Conservation (phyloP, 192 early-diverging fungal species). For the Linnemannia hyalina region DNA sequence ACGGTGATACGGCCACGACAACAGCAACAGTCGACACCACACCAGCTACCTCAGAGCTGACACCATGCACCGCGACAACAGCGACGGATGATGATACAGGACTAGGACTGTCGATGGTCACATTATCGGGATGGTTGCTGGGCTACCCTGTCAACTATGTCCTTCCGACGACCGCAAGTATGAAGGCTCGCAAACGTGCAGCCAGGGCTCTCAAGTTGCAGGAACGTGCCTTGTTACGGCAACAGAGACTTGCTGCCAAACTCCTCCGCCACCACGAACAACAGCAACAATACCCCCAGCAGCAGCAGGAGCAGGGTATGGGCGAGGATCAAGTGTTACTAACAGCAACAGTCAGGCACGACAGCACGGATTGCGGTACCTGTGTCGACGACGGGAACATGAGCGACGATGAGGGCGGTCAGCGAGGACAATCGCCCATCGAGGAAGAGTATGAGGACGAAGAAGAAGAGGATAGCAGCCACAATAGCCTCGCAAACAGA, state of each 20-base stretch:
- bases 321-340: neutral
- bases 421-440: neutral
- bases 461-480: conserved; percentile 20
- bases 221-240: neutral
- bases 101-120: conserved; percentile 22
- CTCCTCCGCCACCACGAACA: neutral
- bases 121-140: conserved; percentile 32
- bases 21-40: neutral
- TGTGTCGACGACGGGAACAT: neutral
- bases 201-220: neutral
- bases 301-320: neutral
- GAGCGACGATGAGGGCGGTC: neutral
- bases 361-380: neutral
- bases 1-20: neutral
- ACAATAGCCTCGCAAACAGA: conserved; percentile 44
- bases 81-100: neutral
- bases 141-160: conserved; percentile 40
- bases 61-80: neutral
- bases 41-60: neutral
- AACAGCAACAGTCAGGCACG: neutral
- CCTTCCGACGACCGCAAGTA: neutral
- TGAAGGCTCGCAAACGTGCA: neutral
- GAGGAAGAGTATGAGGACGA: conserved; percentile 15
- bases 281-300: neutral
- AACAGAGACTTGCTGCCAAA: neutral